A percentile compares a stretch with the other conserved stretches of the same genome.
Conservation (phyloP, 225 moss, liverwort and hornwort genomes). For the Marchantia paleacea region DNA sequence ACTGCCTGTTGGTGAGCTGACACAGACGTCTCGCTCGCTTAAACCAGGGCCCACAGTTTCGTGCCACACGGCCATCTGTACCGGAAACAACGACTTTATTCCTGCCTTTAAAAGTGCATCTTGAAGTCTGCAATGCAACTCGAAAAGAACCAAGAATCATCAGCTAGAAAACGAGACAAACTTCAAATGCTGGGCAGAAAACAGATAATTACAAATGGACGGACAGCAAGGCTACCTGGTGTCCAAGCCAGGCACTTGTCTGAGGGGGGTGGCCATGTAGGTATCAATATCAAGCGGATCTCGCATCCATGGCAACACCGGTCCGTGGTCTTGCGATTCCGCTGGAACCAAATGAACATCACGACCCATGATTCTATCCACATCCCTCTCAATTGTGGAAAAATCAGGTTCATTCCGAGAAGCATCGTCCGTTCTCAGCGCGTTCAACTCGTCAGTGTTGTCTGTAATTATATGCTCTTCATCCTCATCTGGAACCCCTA, state of each 20-base stretch:
- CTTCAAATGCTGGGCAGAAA: not conserved
- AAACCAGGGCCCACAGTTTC: constrained; percentile 76
- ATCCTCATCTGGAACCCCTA: not conserved
- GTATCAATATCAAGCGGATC: constrained; percentile 63
- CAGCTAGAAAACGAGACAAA: not conserved
- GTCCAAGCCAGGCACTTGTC: constrained; percentile 65
- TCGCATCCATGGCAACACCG: constrained; percentile 92
- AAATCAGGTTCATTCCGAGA: constrained; percentile 23
- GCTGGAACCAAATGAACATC: constrained; percentile 3
- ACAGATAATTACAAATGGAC: no score
- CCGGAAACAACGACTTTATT: constrained; percentile 77
- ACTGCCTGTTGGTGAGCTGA: constrained; percentile 96
- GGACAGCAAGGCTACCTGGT: constrained; percentile 45
- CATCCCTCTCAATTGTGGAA: constrained; percentile 42
- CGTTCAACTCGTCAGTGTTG: not conserved
- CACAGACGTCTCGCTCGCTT: constrained; percentile 80
- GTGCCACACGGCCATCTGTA: constrained; percentile 94
- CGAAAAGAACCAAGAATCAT: constrained; percentile 15
- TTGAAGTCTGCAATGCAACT: constrained; percentile 53
- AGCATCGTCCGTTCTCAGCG: not conserved
- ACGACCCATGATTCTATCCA: constrained; percentile 40
- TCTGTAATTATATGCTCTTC: not conserved
- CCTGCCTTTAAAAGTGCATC: constrained; percentile 64
- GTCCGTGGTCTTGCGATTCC: constrained; percentile 50
- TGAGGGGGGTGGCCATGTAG: constrained; percentile 44